Evolutionary conservation across 495 filamentous ascomycete genomes (phyloP), one percentile per base, ranked within the genome.

Genomic region (Penicillium antarcticum): DNA sequence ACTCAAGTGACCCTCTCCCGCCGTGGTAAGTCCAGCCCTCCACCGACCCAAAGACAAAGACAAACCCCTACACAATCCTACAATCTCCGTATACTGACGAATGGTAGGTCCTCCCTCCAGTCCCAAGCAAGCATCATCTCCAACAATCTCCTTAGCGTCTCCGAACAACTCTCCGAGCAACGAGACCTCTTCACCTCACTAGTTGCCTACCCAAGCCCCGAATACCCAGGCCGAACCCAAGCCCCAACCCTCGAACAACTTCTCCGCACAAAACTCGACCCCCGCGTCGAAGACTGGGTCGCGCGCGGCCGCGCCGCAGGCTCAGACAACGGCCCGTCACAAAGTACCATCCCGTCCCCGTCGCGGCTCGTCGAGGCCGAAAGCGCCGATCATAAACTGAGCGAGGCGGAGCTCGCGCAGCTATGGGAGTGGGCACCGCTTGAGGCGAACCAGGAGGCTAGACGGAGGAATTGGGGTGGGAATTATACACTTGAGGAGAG

Each of bases 201-300:
- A 41, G 81, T 81, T 55, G 80, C 85, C 40, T 89, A 91, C 66
- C 89, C 90, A 1, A 79, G 83, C 4, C 87, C 90, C 5, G 82
- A 83, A 47, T 92, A 86, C 69, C 88, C 89, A 9, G 82, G 85
- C 10, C 82, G 82, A 37, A 85, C 80, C 9, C 82, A 92, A 60
- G 81, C 86, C 40, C 68, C 58, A 37, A 69, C 84, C 4, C 79
- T 92, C 1, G 67, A 77, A 6, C 74, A 82, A 46, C 70, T 95
- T 1, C 70, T 94, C 17, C 83, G 89, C 16, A 94, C 92, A 68
- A 92, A 92, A 64, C 79, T 87, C 17, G 87, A 92, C 45, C 87
- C 88, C 4, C 73, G 79, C 3, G 82, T 89, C 21, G 87, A 90
- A 53, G 80, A 80, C 26, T 87, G 83, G 78, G 83, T 92, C 12